Evolutionary conservation across 1,284 basidiomycete species (phyloP).

Genomic region (Malassezia brasiliensis): DNA sequence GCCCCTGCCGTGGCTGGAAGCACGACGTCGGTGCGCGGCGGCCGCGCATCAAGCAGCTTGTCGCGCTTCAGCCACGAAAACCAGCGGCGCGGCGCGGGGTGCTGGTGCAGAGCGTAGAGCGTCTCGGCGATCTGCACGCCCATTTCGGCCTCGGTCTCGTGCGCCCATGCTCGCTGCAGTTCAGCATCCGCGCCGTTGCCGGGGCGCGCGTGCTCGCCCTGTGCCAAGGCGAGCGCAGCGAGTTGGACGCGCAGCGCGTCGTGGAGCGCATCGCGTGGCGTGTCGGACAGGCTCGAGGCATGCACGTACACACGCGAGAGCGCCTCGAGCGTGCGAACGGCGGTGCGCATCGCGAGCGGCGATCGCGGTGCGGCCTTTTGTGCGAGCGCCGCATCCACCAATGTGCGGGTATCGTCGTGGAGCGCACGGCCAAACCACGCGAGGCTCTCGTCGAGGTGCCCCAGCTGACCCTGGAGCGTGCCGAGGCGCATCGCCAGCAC

Average conservation of each 20-base stretch:
- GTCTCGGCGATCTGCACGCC: slow-evolving; percentile 38
- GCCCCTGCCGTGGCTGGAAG: not conserved
- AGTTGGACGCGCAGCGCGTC: slow-evolving; percentile 29
- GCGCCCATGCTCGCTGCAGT: slow-evolving; percentile 29
- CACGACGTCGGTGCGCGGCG: not conserved
- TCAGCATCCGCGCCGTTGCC: not conserved
- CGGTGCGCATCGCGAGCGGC: slow-evolving; percentile 24
- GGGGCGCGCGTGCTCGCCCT: slow-evolving; percentile 20
- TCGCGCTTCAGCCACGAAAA: not conserved
- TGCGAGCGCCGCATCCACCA: not conserved
- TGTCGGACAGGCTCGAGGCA: not conserved
- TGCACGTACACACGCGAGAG: slow-evolving; percentile 29
- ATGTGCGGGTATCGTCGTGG: not conserved
- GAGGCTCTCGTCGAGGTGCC: not conserved
- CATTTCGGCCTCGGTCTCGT: slow-evolving; percentile 25
- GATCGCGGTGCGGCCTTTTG: not conserved
- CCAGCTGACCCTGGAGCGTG: not conserved
- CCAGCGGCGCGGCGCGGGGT: not conserved
- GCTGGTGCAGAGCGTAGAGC: slow-evolving; percentile 24
- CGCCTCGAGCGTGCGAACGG: slow-evolving; percentile 26
- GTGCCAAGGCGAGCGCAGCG: slow-evolving; percentile 22
- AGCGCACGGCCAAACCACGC: slow-evolving; percentile 10
- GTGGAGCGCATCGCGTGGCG: slow-evolving; percentile 9
- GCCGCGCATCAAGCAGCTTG: not conserved
- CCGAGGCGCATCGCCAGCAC: slow-evolving; percentile 5